These are phyloP conservation scores for Mycosphaerella arachidis DNA, from an alignment of 2,329 filamentous ascomycete species.

Conservation along the genomic window DNA sequence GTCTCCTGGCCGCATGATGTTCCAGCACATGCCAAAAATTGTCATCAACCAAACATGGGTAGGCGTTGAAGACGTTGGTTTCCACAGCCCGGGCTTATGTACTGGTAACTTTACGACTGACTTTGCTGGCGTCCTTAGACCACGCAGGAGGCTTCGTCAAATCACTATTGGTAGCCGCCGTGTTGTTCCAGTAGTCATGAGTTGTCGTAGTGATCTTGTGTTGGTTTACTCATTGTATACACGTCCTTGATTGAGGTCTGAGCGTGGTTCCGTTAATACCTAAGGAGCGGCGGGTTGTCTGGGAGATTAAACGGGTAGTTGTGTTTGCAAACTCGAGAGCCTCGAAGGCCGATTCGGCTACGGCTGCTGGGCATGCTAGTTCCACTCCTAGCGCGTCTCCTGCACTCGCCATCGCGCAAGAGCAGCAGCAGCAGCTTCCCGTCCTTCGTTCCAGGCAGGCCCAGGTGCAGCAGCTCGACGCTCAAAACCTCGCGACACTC, in stretches of 20 bases:
- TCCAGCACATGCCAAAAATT: background rate
- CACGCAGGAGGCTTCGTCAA: background rate
- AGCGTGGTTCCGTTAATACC: no score
- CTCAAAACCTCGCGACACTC: background rate
- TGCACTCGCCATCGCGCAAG: background rate
- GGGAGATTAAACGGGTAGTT: no score
- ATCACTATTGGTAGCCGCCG: background rate
- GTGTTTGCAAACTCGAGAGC: no score
- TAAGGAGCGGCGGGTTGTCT: no score
- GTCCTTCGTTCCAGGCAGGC: background rate
- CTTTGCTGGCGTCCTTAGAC: background rate
- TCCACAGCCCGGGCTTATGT: background rate
- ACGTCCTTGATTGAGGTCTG: no score
- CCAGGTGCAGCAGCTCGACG: background rate
- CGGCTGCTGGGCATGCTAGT: no score
- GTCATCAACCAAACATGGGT: background rate
- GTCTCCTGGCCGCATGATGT: background rate
- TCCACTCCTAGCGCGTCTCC: background rate
- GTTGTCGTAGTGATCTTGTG: background rate
- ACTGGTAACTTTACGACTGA: background rate
- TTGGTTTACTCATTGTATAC: no score
- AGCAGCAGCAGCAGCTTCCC: background rate
- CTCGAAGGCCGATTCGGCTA: no score
- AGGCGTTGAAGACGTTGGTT: no score
- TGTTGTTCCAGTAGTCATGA: no score